Base-by-base conservation (phyloP, 2,329 filamentous ascomycete genomes). In the Tolypocladium tundrense region DNA sequence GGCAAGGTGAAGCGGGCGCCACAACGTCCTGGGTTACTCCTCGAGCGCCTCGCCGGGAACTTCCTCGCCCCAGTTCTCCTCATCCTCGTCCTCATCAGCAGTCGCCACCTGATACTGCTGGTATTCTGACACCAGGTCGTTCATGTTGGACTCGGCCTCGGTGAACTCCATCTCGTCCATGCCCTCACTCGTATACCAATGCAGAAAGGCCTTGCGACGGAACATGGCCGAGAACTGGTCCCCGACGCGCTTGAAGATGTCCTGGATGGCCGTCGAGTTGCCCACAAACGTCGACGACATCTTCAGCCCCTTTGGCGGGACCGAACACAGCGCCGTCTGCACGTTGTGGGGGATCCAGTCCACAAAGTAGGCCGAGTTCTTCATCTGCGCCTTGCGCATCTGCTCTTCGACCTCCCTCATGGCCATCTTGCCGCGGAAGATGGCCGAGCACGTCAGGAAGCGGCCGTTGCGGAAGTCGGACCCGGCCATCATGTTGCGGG, bases 101-200 rank as follows among this genome's bases (percentile, higher is more conserved):
- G 90, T 90, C 74, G 94, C 94, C 78, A 97, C 94, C 86, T 99
- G 94, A 87, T 99, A 99, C 80, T 99, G 94, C 86, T 97, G 94
- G 84, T 99, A 99, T 79, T 99, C 94, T 62, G 91, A 96, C 70
- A 99, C 93, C 74, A 99, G 83, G 78, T 99, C 94, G 84, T 99
- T 97, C 94, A 99, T 97, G 85, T 99, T 99, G 80, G 90, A 96
- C 88, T 99, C 94, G 70, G 94, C 94, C 86, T 99, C 94, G 74
- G 94, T 99, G 84, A 99, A 99, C 83, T 99, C 94, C 94, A 99
- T 97, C 88, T 99, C 94, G 80, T 99, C 94, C 94, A 99, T 99
- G 82, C 94, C 94, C 86, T 99, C 94, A 74, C 92, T 91, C 86
- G 94, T 99, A 83, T 99, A 99, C 94, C 94, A 99, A 84, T 97